Conservation (phyloP, 2,329 filamentous ascomycete species). For the Podosphaera xanthii region DNA sequence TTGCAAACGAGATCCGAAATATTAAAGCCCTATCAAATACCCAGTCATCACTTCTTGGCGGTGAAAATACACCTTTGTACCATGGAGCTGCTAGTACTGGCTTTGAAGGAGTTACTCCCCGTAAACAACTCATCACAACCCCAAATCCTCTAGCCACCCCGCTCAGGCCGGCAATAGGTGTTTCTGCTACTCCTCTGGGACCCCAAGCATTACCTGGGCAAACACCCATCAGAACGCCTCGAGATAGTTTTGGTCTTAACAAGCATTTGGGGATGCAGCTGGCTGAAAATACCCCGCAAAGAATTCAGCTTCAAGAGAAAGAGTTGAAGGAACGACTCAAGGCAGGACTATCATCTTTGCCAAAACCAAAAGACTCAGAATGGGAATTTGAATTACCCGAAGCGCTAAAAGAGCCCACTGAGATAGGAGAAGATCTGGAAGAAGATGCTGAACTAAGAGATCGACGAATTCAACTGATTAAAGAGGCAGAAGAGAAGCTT, state of each 20-base stretch:
- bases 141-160: conserved; percentile 92
- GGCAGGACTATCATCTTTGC: conserved; percentile 55
- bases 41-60: conserved; percentile 77
- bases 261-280: conserved; percentile 39
- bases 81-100: conserved; percentile 67
- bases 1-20: conserved; percentile 90
- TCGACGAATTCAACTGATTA: conserved; percentile 48
- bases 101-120: conserved; percentile 64
- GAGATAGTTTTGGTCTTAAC: conserved; percentile 74
- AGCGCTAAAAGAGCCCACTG: conserved; percentile 40
- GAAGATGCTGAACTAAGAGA: conserved; percentile 52
- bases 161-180: conserved; percentile 39
- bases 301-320: conserved; percentile 48
- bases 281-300: conserved; percentile 52
- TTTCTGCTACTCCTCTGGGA: conserved; percentile 40
- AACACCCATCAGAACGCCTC: conserved; percentile 69
- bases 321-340: conserved; percentile 46
- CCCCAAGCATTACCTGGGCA: conserved; percentile 43
- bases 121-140: conserved; percentile 62
- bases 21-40: conserved; percentile 82
- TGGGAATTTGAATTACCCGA: conserved; percentile 88
- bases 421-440: conserved; percentile 28
- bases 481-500: conserved; percentile 42
- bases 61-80: conserved; percentile 75
- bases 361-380: conserved; percentile 78